These are phyloP conservation scores for Nymphaea thermarum DNA, from an alignment of 164 flowering plant species.

Conservation along the genomic window DNA sequence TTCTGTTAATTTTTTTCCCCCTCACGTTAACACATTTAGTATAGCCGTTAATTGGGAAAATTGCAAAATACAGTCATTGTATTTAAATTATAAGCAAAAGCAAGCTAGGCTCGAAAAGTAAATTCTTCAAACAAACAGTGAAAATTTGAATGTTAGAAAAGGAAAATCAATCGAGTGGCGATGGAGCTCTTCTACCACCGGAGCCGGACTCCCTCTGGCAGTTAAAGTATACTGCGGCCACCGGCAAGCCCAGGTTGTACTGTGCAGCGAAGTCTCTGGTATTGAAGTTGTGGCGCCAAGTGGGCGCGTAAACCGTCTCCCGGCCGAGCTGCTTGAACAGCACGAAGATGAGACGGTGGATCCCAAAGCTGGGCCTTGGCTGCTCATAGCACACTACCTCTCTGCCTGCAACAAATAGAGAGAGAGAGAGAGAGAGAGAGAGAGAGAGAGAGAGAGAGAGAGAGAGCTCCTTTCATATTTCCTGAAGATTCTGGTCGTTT, in stretches of 20 bases:
- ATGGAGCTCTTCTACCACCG: slow-evolving; percentile 34
- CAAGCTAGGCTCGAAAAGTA: too few relatives aligned
- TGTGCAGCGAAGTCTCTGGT: slow-evolving; percentile 59
- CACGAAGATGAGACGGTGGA: slow-evolving; percentile 57
- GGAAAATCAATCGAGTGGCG: too few relatives aligned
- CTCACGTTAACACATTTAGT: too few relatives aligned
- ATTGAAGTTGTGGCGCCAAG: slow-evolving; percentile 73
- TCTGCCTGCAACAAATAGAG: slow-evolving; percentile 25
- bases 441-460: too few relatives aligned
- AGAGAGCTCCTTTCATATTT: too few relatives aligned
- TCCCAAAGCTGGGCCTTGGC: slow-evolving; percentile 61
- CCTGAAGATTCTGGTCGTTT: too few relatives aligned
- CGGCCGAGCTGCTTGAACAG: slow-evolving; percentile 55
- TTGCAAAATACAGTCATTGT: too few relatives aligned
- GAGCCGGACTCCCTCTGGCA: slow-evolving; percentile 66
- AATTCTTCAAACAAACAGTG: too few relatives aligned
- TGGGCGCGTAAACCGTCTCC: slow-evolving; percentile 65
- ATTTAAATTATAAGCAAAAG: too few relatives aligned
- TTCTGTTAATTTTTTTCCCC: too few relatives aligned
- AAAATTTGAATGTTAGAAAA: neutral
- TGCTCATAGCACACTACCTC: slow-evolving; percentile 41
- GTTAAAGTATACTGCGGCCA: slow-evolving; percentile 56
- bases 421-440: too few relatives aligned
- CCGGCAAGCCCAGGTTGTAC: slow-evolving; percentile 61
- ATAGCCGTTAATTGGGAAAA: too few relatives aligned